Evolutionary conservation across 2,329 filamentous ascomycete genomes (phyloP).

Genomic region (Orbilia brochopaga): DNA sequence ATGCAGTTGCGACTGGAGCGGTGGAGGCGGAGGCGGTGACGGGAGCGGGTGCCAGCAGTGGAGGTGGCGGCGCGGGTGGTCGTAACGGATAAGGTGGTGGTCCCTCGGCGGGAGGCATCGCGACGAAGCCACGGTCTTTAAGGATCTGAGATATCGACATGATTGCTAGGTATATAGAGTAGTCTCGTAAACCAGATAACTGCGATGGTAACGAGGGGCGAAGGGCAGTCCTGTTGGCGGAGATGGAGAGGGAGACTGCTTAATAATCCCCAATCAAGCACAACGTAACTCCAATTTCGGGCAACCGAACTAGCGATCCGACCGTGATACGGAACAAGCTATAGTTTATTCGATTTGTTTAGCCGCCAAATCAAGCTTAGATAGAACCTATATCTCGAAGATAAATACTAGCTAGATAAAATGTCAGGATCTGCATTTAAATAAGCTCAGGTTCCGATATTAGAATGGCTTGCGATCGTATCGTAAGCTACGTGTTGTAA

Average conservation of each 20-base stretch:
- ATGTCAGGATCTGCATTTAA: too few species aligned
- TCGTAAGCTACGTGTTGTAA: too few species aligned
- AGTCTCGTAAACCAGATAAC: background rate
- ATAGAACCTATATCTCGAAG: too few species aligned
- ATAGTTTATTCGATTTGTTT: background rate
- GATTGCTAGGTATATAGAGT: background rate
- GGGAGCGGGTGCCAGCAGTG: background rate
- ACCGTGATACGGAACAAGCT: background rate
- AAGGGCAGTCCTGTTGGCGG: slow-evolving; percentile 7
- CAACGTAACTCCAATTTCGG: slow-evolving; percentile 9
- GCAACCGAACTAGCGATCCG: background rate
- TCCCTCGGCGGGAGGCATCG: slow-evolving; percentile 37
- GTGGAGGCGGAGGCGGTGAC: slow-evolving; percentile 15
- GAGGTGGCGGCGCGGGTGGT: background rate
- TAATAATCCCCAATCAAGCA: slow-evolving; percentile 34
- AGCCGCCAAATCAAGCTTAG: too few species aligned
- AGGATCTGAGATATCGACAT: slow-evolving; percentile 49
- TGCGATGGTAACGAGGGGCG: too few species aligned
- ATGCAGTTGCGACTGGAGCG: slow-evolving; percentile 15
- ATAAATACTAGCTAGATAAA: too few species aligned
- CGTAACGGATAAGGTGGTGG: background rate
- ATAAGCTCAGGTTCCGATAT: too few species aligned
- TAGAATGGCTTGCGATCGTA: too few species aligned
- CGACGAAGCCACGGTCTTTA: slow-evolving; percentile 34
- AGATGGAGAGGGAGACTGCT: slow-evolving; percentile 19